These are phyloP conservation scores for Vickermania ingenoplastis DNA, from an alignment of 208 protist genomes.

Conservation along the genomic window DNA sequence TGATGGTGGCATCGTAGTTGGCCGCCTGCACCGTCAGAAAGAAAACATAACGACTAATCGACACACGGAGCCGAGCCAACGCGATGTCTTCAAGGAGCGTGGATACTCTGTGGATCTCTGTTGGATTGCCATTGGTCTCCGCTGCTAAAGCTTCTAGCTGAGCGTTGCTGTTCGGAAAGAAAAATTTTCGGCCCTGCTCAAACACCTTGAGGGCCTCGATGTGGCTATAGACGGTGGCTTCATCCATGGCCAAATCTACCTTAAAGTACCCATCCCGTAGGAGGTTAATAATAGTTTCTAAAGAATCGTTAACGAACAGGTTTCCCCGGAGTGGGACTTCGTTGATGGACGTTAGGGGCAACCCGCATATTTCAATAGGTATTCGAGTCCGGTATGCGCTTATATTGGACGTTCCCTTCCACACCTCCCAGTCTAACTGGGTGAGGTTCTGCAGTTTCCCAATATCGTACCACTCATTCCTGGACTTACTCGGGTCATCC, in stretches of 20 bases:
- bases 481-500: conserved; percentile 31
- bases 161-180: conserved; percentile 24
- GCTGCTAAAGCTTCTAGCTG: not conserved
- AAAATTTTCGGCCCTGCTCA: conserved; percentile 43
- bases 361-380: conserved; percentile 72
- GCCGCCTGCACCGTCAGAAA: conserved; percentile 83
- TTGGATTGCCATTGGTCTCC: not conserved
- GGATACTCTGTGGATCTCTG: not conserved
- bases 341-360: conserved; percentile 51
- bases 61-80: conserved; percentile 23
- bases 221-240: conserved; percentile 56
- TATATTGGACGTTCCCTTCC: conserved; percentile 66
- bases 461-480: conserved; percentile 85
- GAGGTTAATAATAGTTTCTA: conserved; percentile 75
- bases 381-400: conserved; percentile 78
- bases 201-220: conserved; percentile 50
- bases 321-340: conserved; percentile 47
- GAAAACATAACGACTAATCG: conserved; percentile 80
- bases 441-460: conserved; percentile 55
- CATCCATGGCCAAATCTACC: conserved; percentile 69
- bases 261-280: conserved; percentile 82
- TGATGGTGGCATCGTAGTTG: conserved; percentile 81
- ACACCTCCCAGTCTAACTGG: conserved; percentile 77
- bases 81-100: not conserved
- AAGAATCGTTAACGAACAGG: conserved; percentile 68